A percentile compares a stretch with the other conserved stretches of the same genome.
Conservation (phyloP, 78 protist species). For the Monocercomonoides exilis region DNA sequence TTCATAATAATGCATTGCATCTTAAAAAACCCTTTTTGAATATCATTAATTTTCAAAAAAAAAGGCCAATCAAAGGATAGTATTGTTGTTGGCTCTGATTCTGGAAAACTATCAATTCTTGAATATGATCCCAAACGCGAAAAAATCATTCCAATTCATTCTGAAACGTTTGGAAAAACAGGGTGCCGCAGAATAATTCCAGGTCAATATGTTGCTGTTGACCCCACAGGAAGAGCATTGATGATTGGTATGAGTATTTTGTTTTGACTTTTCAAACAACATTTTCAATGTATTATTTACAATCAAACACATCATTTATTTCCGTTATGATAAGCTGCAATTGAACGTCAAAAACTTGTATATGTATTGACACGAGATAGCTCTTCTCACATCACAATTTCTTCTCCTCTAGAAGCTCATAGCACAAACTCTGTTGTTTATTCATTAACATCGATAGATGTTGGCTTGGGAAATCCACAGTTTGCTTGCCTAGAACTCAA, state of each 20-base stretch:
- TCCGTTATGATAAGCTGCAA: slow-evolving; percentile 58
- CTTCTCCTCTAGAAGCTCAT: slow-evolving; percentile 95
- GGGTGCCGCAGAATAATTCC: slow-evolving; percentile 91
- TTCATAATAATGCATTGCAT: slow-evolving; percentile 3
- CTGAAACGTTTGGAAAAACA: slow-evolving; percentile 83
- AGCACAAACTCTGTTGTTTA: slow-evolving; percentile 55
- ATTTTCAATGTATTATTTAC: neutral
- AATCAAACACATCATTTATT: neutral
- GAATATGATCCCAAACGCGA: slow-evolving; percentile 53
- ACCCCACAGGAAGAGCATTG: slow-evolving; percentile 92
- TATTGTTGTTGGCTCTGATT: slow-evolving; percentile 82
- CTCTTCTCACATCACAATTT: slow-evolving; percentile 58
- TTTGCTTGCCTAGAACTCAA: slow-evolving; percentile 90
- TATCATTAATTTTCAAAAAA: neutral
- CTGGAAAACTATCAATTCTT: slow-evolving; percentile 74
- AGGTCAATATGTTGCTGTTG: slow-evolving; percentile 88
- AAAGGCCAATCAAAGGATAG: slow-evolving; percentile 59
- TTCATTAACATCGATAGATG: slow-evolving; percentile 79
- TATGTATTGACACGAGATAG: slow-evolving; percentile 82
- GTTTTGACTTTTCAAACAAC: neutral
- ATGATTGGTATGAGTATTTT: slow-evolving; percentile 67
- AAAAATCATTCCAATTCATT: slow-evolving; percentile 64
- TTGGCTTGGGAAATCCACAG: slow-evolving; percentile 90
- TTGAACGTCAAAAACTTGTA: slow-evolving; percentile 91
- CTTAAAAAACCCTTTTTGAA: neutral